Base-by-base conservation (phyloP, 176 grass and related monocot species). In the Bromus sterilis region DNA sequence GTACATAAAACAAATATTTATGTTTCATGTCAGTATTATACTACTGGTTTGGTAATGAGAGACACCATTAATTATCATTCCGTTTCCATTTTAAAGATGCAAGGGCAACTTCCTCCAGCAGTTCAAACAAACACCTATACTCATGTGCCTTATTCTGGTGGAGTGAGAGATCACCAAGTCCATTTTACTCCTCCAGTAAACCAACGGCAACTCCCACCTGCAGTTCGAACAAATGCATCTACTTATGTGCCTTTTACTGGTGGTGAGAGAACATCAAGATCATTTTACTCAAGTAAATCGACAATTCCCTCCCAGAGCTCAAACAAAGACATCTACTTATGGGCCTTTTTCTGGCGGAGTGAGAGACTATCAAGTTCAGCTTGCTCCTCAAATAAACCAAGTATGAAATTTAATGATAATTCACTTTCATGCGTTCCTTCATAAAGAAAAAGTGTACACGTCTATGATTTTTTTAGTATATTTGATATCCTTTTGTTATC, bases 251-350 rank as follows among this genome's bases (percentile, higher is more conserved):
- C 86, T 48, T 85, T 91, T 80, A 58, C 74, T 84, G 80, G 61
- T 69, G 87, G 94, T 61, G 37, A 85, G 83, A 74, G 84, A 69
- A 61, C 84, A 87, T 73, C 84, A 87, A 91, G 86, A 39, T 87
- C 67, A 77, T 89, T 83, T 77, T 67, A 5, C 72, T 83, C 81
- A 84, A 85, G 74, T 71, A 84, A 93, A 89, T 79, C 78, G 62
- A 66, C 59, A 74, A 30, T 36, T 86, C 25, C 57, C 29, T 70
- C 58, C 71, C 26, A 57, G 55, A 71, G 79, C 79, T 79, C 90
- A 86, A 56, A 57, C 57, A 71, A 70, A 49, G 67, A 30, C 44
- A 71, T 32, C 79, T 53, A 63, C 63, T 55, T 55, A 77, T 77
- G 55, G 37, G 28, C 64, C 63, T 60, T 87, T 87, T 77, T 71